Percentiles rank a stretch among this genome's conserved stretches.
These are phyloP conservation scores for Candida michaelii DNA, from an alignment of 805 yeast genomes.

Conservation along the genomic window DNA sequence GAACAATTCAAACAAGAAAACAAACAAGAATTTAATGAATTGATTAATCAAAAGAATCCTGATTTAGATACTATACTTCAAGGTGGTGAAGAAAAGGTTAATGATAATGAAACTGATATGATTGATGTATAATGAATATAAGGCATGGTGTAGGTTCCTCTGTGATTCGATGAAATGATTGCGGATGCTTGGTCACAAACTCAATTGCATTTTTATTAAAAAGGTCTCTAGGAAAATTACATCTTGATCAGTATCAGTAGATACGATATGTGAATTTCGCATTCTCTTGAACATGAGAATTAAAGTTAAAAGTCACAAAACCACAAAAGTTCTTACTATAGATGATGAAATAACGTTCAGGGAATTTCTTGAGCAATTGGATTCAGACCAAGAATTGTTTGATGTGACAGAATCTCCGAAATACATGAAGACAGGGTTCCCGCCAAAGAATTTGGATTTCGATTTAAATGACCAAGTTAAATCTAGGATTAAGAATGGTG, in stretches of 20 bases:
- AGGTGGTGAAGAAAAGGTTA: conserved; percentile 13
- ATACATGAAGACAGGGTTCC: conserved; percentile 55
- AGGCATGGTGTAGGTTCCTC: not conserved
- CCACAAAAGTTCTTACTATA: conserved; percentile 19
- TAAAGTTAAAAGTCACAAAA: conserved; percentile 11
- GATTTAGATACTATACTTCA: conserved; percentile 35
- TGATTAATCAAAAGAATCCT: conserved; percentile 37
- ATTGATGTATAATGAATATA: conserved; percentile 14
- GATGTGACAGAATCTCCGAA: conserved; percentile 10
- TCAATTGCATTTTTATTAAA: too few species aligned
- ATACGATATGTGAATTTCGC: conserved; percentile 1
- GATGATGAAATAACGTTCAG: conserved; percentile 35
- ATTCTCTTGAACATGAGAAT: conserved; percentile 14
- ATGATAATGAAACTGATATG: conserved; percentile 19
- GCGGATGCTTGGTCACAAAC: too few species aligned
- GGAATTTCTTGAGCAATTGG: conserved; percentile 27
- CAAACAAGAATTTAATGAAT: conserved; percentile 43
- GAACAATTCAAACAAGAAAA: conserved; percentile 38
- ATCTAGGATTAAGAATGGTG: conserved; percentile 57
- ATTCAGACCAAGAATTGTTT: conserved; percentile 3
- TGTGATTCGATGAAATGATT: too few species aligned
- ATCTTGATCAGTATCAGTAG: too few species aligned
- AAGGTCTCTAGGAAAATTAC: too few species aligned
- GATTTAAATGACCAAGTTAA: conserved; percentile 17
- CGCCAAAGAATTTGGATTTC: conserved; percentile 48